Percentiles rank a stretch among this genome's conserved stretches.
Evolutionary conservation across 2,329 filamentous ascomycete genomes (phyloP).

Genomic region (Aphanocladium album): DNA sequence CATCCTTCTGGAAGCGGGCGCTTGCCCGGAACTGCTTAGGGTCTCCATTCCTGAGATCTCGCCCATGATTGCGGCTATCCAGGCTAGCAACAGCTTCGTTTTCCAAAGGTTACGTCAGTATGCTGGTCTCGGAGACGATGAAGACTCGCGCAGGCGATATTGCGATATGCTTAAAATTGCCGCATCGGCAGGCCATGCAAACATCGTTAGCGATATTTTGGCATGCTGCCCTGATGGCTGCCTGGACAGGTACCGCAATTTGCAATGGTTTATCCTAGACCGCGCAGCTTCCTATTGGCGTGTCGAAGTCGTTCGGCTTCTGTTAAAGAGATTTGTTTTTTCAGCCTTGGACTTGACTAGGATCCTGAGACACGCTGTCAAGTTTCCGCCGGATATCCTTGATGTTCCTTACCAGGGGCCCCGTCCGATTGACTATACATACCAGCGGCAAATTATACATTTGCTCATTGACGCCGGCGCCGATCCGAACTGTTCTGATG

Average conservation of each 20-base stretch:
- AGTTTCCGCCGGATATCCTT: background rate
- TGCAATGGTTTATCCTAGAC: background rate
- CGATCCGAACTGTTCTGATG: constrained; percentile 14
- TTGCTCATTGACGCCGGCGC: constrained; percentile 19
- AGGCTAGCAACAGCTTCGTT: background rate
- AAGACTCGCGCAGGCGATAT: background rate
- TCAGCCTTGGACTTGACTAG: background rate
- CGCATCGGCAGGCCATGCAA: background rate
- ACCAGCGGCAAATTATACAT: constrained; percentile 18
- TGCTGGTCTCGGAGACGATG: background rate
- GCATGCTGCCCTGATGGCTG: background rate
- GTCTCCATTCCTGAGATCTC: background rate
- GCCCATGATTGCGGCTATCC: background rate
- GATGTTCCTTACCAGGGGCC: background rate
- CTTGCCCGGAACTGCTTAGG: background rate
- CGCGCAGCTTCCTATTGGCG: background rate
- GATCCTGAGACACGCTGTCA: background rate
- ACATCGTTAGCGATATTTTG: background rate
- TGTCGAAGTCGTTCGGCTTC: background rate
- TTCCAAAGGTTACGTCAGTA: background rate
- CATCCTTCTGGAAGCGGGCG: background rate
- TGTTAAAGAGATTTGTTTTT: background rate
- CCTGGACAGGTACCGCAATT: background rate
- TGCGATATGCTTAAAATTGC: background rate
- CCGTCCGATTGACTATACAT: constrained; percentile 12